phyloP scores from a whole-genome alignment of 2,329 filamentous ascomycete genomes.

The Sphaceloma murrayae region DNA sequence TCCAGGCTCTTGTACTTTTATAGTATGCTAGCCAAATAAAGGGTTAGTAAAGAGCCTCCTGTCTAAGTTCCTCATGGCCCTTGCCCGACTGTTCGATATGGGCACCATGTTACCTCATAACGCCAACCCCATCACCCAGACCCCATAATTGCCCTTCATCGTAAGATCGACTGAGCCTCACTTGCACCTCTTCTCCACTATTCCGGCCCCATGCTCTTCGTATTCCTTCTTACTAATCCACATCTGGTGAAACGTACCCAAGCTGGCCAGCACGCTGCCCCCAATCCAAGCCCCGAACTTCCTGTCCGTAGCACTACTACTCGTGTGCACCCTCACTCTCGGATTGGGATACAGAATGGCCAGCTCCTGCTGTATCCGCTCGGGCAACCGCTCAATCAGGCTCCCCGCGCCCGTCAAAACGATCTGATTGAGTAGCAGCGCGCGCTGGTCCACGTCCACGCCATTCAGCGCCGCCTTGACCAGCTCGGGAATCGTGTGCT shows the following conservation, averaged over 20 bases:
- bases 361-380: slow-evolving; percentile 79
- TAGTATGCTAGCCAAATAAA: too few species aligned
- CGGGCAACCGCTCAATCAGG: slow-evolving; percentile 82
- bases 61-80: too few species aligned
- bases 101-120: not conserved
- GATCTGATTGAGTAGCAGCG: slow-evolving; percentile 75
- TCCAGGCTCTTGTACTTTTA: slow-evolving; percentile 14
- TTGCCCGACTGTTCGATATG: too few species aligned
- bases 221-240: slow-evolving; percentile 98
- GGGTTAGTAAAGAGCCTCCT: too few species aligned
- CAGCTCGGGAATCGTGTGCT: slow-evolving; percentile 73
- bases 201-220: slow-evolving; percentile 80
- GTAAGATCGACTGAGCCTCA: slow-evolving; percentile 37
- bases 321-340: slow-evolving; percentile 78
- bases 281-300: slow-evolving; percentile 94
- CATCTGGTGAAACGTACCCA: slow-evolving; percentile 96
- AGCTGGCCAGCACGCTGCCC: slow-evolving; percentile 84
- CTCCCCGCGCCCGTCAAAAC: slow-evolving; percentile 85
- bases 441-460: slow-evolving; percentile 81
- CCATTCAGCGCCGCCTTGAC: slow-evolving; percentile 67
- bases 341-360: slow-evolving; percentile 72
- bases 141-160: not conserved
- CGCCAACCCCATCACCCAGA: not conserved
- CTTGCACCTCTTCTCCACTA: slow-evolving; percentile 96
- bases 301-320: slow-evolving; percentile 76